These are phyloP conservation scores for Dictyostelium firmibasis DNA, from an alignment of 78 protist genomes.

Conservation along the genomic window DNA sequence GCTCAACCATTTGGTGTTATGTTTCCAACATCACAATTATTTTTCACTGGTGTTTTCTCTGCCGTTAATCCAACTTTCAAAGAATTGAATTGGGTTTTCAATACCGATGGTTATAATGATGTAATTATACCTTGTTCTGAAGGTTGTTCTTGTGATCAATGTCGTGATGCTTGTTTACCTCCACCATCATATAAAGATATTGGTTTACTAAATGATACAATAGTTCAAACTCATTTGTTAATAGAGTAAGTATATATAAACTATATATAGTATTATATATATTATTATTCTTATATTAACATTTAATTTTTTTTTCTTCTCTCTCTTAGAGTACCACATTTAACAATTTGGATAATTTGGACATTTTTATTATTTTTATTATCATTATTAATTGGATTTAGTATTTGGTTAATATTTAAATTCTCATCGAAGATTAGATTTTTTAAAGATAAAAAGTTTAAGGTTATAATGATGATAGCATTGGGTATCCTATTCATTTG, in stretches of 20 bases:
- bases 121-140: conserved; percentile 1
- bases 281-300: neutral
- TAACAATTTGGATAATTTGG: conserved; percentile 27
- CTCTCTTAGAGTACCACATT: neutral
- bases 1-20: neutral
- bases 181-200: neutral
- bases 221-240: neutral
- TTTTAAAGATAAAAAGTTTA: neutral
- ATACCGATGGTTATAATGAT: neutral
- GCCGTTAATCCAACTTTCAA: conserved; percentile 20
- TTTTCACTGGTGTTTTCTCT: conserved; percentile 27
- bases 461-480: neutral
- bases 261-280: neutral
- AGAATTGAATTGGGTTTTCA: neutral
- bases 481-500: neutral
- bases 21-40: neutral
- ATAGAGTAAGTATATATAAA: neutral
- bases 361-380: conserved; percentile 17
- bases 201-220: neutral
- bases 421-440: neutral
- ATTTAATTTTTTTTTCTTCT: neutral
- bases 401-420: neutral
- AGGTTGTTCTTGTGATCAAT: conserved; percentile 32
- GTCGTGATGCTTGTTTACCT: neutral
- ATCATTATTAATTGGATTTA: neutral